Evolutionary conservation across 2,329 filamentous ascomycete genomes (phyloP), one percentile per base, ranked within the genome.

Genomic region (Fusarium vanettenii): DNA sequence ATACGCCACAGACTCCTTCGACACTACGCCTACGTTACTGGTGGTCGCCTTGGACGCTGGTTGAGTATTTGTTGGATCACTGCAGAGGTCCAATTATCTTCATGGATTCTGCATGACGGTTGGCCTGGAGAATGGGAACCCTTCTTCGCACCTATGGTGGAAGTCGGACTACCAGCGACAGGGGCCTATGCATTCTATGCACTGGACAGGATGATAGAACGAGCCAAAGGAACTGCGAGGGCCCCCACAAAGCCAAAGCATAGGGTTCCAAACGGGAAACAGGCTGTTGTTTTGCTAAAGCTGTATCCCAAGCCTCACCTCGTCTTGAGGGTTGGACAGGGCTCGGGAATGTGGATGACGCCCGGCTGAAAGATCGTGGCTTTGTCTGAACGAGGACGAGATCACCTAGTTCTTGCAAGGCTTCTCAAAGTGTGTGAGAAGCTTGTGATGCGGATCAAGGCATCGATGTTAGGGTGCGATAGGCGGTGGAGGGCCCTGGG

Each of bases 271-370:
- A 79, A 27, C 69, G 72, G 2, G 72, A 79, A 69, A 79, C 1
- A 78, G 79, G 37, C 80, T 85, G 0, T 88, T 88, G 71, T 83
- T 82, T 67, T 88, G 39, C 88, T 86, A 0, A 81, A 88, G 35
- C 86, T 84, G 4, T 87, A 80, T 66, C 80, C 82, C 18, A 86
- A 89, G 66, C 86, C 86, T 5, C 87, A 88, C 75, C 82, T 86
- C 10, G 85, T 86, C 71, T 13, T 25, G 22, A 48, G 22, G 82
- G 81, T 0, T 76, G 86, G 3, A 83, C 79, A 20, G 84, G 83
- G 0, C 87, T 87, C 67, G 85, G 86, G 6, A 87, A 88, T 64
- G 78, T 77, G 6, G 80, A 82, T n/a, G 72, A 81, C 64, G 43
- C 76, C 68, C 57, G 72, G 18, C 25, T 80, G 20, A 64, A 72